Evolutionary conservation across 2,329 filamentous ascomycete genomes (phyloP).

Genomic region (Davidsoniella eucalypti): DNA sequence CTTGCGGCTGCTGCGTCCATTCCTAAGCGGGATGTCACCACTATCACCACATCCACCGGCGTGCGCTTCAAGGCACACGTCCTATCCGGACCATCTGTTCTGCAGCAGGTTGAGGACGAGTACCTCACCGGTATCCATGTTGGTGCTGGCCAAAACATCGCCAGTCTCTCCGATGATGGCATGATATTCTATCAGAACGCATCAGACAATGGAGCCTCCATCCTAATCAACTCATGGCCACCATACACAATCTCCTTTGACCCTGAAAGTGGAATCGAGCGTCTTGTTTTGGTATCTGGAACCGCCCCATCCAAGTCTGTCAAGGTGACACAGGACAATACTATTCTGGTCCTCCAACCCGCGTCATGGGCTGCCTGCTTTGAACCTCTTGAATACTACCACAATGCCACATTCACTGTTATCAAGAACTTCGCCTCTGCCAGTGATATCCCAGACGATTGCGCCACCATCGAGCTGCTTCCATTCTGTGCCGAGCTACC

Average conservation of each 20-base stretch:
- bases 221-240: conserved; percentile 26
- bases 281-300: conserved; percentile 20
- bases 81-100: conserved; percentile 14
- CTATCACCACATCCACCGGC: conserved; percentile 20
- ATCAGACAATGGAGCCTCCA: conserved; percentile 22
- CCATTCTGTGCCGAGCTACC: conserved; percentile 27
- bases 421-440: conserved; percentile 14
- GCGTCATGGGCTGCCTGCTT: conserved; percentile 28
- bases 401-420: conserved; percentile 18
- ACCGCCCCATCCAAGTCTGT: conserved; percentile 21
- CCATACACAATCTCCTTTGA: conserved; percentile 25
- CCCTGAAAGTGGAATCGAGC: conserved; percentile 16
- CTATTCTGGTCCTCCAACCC: conserved; percentile 17
- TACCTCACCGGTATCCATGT: conserved; percentile 25
- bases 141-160: conserved; percentile 20
- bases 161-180: conserved; percentile 26
- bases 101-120: conserved; percentile 17
- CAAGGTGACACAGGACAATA: conserved; percentile 22
- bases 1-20: conserved; percentile 9
- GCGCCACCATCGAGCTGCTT: conserved; percentile 26
- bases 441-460: conserved; percentile 22
- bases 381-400: conserved; percentile 26
- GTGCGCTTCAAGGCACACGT: conserved; percentile 30
- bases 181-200: conserved; percentile 34
- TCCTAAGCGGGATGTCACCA: conserved; percentile 15